Evolutionary conservation across 2,329 filamentous ascomycete genomes (phyloP), one percentile per base, ranked within the genome.

Genomic region (Blastomyces gilchristii): DNA sequence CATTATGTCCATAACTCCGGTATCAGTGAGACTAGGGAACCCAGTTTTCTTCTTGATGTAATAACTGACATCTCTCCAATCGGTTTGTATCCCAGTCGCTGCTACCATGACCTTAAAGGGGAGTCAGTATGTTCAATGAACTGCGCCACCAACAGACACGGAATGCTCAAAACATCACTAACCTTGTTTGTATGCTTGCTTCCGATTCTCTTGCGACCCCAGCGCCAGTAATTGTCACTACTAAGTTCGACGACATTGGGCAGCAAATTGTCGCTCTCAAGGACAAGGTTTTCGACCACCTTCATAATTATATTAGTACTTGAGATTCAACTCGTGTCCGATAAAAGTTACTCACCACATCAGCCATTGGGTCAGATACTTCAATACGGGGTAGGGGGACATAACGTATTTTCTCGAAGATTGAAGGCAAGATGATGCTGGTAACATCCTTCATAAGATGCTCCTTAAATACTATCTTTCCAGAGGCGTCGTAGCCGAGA

Each of bases 231-330:
- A 80, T 97, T 94, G 79, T 97, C 92, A 73, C 86, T 94, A 64
- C 87, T 85, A 65, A 97, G 83, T 75, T 99, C 93, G 49, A 96
- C 76, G 5, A 93, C 83, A 70, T 99, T 99, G 67, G 94, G 94
- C 78, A 92, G 91, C 69, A 99, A 86, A 78, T 99, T 99, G 80
- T 97, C 92, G 68, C 90, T 92, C 79, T 99, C 94, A 61, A 99
- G 84, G 56, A 97, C 88, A 12, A 99, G 80, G 75, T 99, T 99
- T 80, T 99, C 94, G 54, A 99, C 84, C 58, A 97, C 69, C 72
- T 73, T 60, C 2, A 58, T 16, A 41, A 59, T 53, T 58, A 61
- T n/a, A 50, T 62, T 56, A 62, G 57, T 45, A 50, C 22, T 6
- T 9, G 16, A 43, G 41, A n/a, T 34, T 34, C 34, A 37, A 22